A percentile compares a stretch with the other conserved stretches of the same genome.
Evolutionary conservation across 495 filamentous ascomycete species (phyloP).

Genomic region (Oleoguttula mirabilis): DNA sequence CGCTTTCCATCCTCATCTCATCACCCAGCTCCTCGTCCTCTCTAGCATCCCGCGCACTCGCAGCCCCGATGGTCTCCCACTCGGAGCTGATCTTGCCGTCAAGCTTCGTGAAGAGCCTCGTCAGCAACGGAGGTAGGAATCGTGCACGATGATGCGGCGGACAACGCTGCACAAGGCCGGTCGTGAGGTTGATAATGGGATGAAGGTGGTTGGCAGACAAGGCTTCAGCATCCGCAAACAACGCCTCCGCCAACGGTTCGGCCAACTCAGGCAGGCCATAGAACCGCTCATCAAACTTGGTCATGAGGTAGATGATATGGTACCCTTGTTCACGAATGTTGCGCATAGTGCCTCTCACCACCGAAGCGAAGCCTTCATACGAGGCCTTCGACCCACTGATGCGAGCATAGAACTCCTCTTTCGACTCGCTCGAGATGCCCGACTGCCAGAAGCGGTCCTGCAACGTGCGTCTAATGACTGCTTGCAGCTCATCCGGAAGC

Average conservation of each 20-base stretch:
- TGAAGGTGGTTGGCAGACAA: conserved; percentile 90
- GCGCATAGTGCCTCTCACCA: conserved; percentile 74
- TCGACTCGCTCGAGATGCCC: conserved; percentile 85
- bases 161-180: conserved; percentile 81
- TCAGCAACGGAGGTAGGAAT: conserved; percentile 78
- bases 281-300: conserved; percentile 70
- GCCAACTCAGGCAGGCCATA: conserved; percentile 81
- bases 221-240: conserved; percentile 72
- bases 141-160: conserved; percentile 61
- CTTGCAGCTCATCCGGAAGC: conserved; percentile 64
- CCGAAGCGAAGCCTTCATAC: conserved; percentile 86
- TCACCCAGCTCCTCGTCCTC: conserved; percentile 59
- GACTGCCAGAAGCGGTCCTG: conserved; percentile 98
- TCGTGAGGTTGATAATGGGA: conserved; percentile 71
- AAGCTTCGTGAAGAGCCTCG: conserved; percentile 70
- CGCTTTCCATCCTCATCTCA: conserved; percentile 98
- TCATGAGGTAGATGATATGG: conserved; percentile 88
- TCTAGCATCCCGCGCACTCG: conserved; percentile 45
- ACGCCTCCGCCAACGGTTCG: conserved; percentile 65
- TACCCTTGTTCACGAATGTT: conserved; percentile 88
- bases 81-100: conserved; percentile 75
- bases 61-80: conserved; percentile 48
- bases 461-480: conserved; percentile 67
- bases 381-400: conserved; percentile 79
- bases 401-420: conserved; percentile 89